A percentile compares a stretch with the other conserved stretches of the same genome.
Conservation (phyloP, 2,329 filamentous ascomycete genomes). For the Phaeosphaeria sp. region DNA sequence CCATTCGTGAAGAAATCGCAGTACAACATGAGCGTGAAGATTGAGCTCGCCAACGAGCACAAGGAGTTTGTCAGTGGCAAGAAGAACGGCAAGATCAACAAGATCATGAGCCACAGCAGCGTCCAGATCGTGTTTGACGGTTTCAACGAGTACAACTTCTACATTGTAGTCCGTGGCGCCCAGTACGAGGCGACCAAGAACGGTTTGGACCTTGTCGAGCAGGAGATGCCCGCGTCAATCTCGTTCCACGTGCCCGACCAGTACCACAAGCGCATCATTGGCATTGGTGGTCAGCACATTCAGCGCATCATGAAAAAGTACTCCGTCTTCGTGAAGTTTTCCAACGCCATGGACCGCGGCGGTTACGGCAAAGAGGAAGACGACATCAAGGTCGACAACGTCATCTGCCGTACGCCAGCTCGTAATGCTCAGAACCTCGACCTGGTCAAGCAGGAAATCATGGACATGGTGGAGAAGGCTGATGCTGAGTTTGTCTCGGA, state of each 20-base stretch:
- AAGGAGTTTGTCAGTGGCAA: slow-evolving; percentile 99
- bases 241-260: slow-evolving; percentile 99
- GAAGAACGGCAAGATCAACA: slow-evolving; percentile 99
- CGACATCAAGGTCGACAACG: slow-evolving; percentile 98
- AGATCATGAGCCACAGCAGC: slow-evolving; percentile 99
- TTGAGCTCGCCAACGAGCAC: slow-evolving; percentile 98
- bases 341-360: slow-evolving; percentile 97
- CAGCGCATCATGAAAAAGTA: slow-evolving; percentile 99
- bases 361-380: slow-evolving; percentile 95
- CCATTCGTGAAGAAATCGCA: slow-evolving; percentile 85
- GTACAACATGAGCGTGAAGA: slow-evolving; percentile 96
- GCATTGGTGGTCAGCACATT: slow-evolving; percentile 97
- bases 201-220: slow-evolving; percentile 89
- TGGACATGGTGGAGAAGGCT: slow-evolving; percentile 98
- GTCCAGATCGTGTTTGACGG: slow-evolving; percentile 99
- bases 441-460: slow-evolving; percentile 96
- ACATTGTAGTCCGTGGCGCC: slow-evolving; percentile 93
- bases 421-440: slow-evolving; percentile 97
- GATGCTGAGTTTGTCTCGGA: slow-evolving; percentile 97
- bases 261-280: slow-evolving; percentile 99
- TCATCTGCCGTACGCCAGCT: slow-evolving; percentile 96
- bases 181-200: slow-evolving; percentile 95
- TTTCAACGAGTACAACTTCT: slow-evolving; percentile 99
- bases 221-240: slow-evolving; percentile 99
- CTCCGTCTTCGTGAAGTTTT: slow-evolving; percentile 99